These are phyloP conservation scores for Akanthomyces dipterigenus DNA, from an alignment of 2,329 filamentous ascomycete species.

Conservation along the genomic window DNA sequence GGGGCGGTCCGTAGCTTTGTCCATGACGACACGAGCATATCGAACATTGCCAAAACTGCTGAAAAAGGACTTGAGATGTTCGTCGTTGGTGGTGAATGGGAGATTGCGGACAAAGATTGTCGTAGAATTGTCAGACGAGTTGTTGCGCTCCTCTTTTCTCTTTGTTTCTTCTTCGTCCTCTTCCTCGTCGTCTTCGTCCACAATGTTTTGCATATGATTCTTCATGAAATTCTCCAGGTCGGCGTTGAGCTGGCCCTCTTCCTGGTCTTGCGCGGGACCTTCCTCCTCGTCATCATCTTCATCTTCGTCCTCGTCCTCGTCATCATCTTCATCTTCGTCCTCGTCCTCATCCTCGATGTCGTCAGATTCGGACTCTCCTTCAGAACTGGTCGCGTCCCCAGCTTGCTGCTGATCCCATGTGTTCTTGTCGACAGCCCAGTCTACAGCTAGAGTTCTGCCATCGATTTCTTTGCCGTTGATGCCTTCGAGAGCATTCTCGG, in stretches of 20 bases:
- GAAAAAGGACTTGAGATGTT: slow-evolving; percentile 78
- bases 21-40: slow-evolving; percentile 87
- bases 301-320: slow-evolving; percentile 21
- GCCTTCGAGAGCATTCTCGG: slow-evolving; percentile 75
- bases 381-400: slow-evolving; percentile 18
- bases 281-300: slow-evolving; percentile 23
- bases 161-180: slow-evolving; percentile 35
- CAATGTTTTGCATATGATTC: slow-evolving; percentile 50
- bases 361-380: slow-evolving; percentile 13
- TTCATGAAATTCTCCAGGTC: slow-evolving; percentile 51
- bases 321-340: slow-evolving; percentile 19
- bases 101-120: slow-evolving; percentile 93
- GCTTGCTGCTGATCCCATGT: slow-evolving; percentile 66
- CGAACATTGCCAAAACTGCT: slow-evolving; percentile 78
- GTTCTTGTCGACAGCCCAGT: slow-evolving; percentile 92
- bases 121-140: slow-evolving; percentile 55
- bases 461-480: slow-evolving; percentile 89
- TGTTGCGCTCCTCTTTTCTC: slow-evolving; percentile 17
- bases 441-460: slow-evolving; percentile 81
- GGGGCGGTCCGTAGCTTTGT: slow-evolving; percentile 75
- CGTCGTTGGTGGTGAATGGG: slow-evolving; percentile 81
- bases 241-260: slow-evolving; percentile 36
- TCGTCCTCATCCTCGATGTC: slow-evolving; percentile 27
- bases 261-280: slow-evolving; percentile 27
- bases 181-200: slow-evolving; percentile 48